Evolutionary conservation across 78 protist genomes (phyloP), one percentile per base, ranked within the genome.

Genomic region (Dictyostelium brefeldianum): DNA sequence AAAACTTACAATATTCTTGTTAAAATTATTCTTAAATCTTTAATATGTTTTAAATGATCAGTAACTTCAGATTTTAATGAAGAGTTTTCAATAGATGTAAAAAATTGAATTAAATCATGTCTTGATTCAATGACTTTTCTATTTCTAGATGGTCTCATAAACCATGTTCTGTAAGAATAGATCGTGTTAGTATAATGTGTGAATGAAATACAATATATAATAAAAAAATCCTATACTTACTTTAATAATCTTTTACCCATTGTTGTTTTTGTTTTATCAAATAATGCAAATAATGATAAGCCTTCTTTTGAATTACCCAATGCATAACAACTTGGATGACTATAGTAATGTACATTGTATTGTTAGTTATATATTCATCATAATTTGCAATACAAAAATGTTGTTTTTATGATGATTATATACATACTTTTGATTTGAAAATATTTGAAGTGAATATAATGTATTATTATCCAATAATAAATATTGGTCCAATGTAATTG

Each of bases 71-170:
- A 36, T 43, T 22, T 75, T 9, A 85, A 12, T 17, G 74, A 20
- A 17, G 48, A 12, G 17, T 75, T 71, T 25, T 54, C 51, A 7
- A 41, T 18, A 22, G 29, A 29, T 5, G 17, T 20, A 17, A 85
- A 62, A 29, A 36, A 57, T 29, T 20, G 6, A 11, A 85, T 85
- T 22, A 85, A 27, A 62, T 11, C 4, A 15, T 74, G 71, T 85
- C 92, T 85, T 18, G 74, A 50, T 85, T 85, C 92, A 46, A 85
- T 85, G 9, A 85, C 31, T 18, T 7, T 2, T 48, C 56, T 41
- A 41, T 71, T 54, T 56, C 83, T 71, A 12, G 92, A 53, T 46
- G 92, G 92, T 85, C 92, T 85, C 81, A 85, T 85, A 75, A 85
- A 85, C 92, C 92, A 85, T n/a, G 83, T 73, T 27, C 80, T 74